Conservation (phyloP, 352 stramenopile species). For the Peronospora tabacina region DNA sequence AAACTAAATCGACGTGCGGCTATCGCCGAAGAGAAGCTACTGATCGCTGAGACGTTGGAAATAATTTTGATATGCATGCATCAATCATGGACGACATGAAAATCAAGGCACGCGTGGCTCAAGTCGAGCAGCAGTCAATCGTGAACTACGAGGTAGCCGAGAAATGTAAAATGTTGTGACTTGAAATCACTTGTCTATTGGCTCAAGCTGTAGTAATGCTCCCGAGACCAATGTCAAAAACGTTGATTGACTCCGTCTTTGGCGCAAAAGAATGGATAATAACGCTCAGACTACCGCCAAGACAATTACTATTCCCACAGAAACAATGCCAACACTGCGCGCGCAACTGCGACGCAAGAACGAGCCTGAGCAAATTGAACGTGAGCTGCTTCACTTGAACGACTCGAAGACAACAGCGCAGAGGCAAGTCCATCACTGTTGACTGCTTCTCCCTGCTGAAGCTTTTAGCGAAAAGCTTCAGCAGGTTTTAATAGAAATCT, state of each 20-base stretch:
- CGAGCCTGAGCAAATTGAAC: conserved; percentile 52
- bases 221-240: too few relatives aligned
- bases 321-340: conserved; percentile 23
- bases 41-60: conserved; percentile 7
- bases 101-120: conserved; percentile 68
- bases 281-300: conserved; percentile 2
- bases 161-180: conserved; percentile 69
- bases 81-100: conserved; percentile 90
- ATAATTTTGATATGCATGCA: conserved; percentile 91
- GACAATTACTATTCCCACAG: conserved; percentile 2
- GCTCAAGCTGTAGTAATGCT: conserved; percentile 30
- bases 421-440: conserved; percentile 1
- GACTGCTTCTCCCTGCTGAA: conserved; percentile 34
- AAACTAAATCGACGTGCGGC: conserved; percentile 70
- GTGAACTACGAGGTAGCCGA: conserved; percentile 70
- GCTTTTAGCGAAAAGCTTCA: too few relatives aligned
- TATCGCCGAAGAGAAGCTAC: conserved; percentile 67
- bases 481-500: conserved; percentile 19
- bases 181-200: conserved; percentile 62
- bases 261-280: conserved; percentile 71
- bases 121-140: conserved; percentile 86
- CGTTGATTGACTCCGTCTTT: conserved; percentile 34
- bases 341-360: conserved; percentile 55
- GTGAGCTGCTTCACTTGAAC: background rate
- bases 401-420: background rate